A percentile compares a stretch with the other conserved stretches of the same genome.
These are phyloP conservation scores for Calonectria henricotiae DNA, from an alignment of 2,329 filamentous ascomycete genomes.

Conservation along the genomic window DNA sequence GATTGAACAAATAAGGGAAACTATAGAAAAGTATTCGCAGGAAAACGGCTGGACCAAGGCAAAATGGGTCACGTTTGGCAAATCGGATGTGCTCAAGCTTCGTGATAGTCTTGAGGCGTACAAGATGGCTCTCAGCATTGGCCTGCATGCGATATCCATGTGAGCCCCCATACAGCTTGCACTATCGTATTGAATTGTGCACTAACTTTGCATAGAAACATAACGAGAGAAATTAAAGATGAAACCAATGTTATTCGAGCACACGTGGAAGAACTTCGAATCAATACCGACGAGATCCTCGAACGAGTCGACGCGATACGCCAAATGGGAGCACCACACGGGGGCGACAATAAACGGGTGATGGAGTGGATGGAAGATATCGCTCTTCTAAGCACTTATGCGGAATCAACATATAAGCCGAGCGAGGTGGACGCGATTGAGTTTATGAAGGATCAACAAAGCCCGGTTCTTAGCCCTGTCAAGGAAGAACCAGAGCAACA, in stretches of 20 bases:
- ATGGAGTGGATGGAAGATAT: slow-evolving; percentile 1
- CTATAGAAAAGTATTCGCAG: background rate
- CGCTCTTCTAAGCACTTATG: background rate
- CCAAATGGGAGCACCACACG: background rate
- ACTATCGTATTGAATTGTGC: background rate
- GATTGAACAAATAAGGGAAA: background rate
- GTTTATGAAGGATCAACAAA: background rate
- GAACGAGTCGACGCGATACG: background rate
- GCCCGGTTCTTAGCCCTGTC: background rate
- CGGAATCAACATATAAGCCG: background rate
- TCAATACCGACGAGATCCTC: background rate
- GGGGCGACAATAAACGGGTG: background rate
- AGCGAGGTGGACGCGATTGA: background rate
- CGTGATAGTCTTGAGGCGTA: background rate
- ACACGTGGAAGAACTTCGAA: background rate
- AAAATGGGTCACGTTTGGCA: slow-evolving; percentile 2
- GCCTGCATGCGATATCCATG: background rate
- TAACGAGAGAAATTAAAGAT: background rate
- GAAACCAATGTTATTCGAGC: background rate
- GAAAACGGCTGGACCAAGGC: background rate
- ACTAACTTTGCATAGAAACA: background rate
- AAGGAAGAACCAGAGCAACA: background rate
- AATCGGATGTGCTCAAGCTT: background rate
- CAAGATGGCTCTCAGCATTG: slow-evolving; percentile 2
- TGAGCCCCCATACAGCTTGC: background rate